Evolutionary conservation across 495 filamentous ascomycete species (phyloP).

Genomic region (Aspergillus sclerotiicarbonarius): DNA sequence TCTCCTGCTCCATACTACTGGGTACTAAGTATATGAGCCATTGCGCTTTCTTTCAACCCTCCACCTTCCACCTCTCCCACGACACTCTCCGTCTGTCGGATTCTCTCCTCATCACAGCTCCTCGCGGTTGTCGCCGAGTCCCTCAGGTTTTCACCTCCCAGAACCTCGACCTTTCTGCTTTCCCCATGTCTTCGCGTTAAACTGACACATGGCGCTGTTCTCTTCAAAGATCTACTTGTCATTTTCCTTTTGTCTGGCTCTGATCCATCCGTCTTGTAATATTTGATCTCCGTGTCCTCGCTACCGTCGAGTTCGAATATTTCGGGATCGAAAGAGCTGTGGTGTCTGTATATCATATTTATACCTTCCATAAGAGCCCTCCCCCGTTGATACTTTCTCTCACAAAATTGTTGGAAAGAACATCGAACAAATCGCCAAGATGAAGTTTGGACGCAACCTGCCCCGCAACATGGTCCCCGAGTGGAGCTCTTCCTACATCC

Average conservation of each 20-base stretch:
- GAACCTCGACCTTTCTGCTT: neutral
- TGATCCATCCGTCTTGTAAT: conserved; percentile 1
- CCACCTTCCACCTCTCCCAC: neutral
- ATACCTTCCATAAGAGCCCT: neutral
- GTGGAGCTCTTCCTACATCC: conserved; percentile 89
- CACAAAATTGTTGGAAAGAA: neutral
- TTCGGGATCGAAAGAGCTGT: neutral
- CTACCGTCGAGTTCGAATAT: neutral
- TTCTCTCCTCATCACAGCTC: too few relatives aligned
- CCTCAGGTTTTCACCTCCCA: conserved; percentile 9
- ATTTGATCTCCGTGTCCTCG: conserved; percentile 7
- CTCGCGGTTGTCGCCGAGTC: neutral
- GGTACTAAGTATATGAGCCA: neutral
- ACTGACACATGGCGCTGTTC: conserved; percentile 25
- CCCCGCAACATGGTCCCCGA: conserved; percentile 94
- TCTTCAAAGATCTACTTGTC: conserved; percentile 14
- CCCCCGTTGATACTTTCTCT: neutral
- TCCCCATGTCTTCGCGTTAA: conserved; percentile 6
- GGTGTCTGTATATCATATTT: neutral
- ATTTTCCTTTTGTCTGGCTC: conserved; percentile 14
- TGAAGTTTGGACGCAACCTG: conserved; percentile 86
- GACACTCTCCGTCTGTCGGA: neutral
- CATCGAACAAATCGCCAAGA: conserved; percentile 30
- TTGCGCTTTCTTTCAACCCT: neutral
- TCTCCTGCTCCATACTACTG: neutral